These are phyloP conservation scores for Cladosporium sp. DNA, from an alignment of 2,329 filamentous ascomycete species.

Conservation along the genomic window DNA sequence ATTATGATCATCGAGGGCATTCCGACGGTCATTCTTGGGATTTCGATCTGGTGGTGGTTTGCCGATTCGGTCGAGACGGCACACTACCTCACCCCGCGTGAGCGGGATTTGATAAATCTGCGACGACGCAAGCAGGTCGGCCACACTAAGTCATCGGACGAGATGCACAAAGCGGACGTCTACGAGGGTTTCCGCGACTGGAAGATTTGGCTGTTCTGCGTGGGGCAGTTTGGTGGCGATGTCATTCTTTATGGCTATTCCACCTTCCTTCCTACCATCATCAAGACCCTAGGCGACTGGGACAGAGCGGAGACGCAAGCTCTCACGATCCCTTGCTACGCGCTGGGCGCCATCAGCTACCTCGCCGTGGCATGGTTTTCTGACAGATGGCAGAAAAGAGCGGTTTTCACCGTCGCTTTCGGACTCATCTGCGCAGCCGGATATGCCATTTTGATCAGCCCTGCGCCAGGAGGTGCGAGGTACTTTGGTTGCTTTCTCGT, in stretches of 20 bases:
- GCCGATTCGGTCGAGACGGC: conserved; percentile 64
- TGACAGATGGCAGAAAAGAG: conserved; percentile 62
- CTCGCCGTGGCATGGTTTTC: conserved; percentile 61
- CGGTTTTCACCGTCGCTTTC: conserved; percentile 59
- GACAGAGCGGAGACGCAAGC: conserved; percentile 63
- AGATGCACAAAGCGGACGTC: conserved; percentile 60
- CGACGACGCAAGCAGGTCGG: conserved; percentile 48
- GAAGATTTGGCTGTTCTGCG: conserved; percentile 68
- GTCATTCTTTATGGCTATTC: conserved; percentile 76
- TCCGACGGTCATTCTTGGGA: conserved; percentile 10
- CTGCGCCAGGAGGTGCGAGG: conserved; percentile 57
- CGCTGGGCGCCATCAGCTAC: conserved; percentile 65
- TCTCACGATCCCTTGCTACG: conserved; percentile 74
- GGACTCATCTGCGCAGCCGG: conserved; percentile 49
- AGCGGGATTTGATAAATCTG: conserved; percentile 54
- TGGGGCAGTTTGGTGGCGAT: conserved; percentile 67
- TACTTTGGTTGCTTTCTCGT: conserved; percentile 48
- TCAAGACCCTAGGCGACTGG: conserved; percentile 62
- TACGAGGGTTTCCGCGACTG: conserved; percentile 64
- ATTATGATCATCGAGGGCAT: conserved; percentile 49
- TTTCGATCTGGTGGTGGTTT: conserved; percentile 31
- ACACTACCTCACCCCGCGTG: conserved; percentile 54
- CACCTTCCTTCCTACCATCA: conserved; percentile 75
- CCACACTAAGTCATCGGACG: conserved; percentile 33
- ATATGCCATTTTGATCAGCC: conserved; percentile 57